Evolutionary conservation across 768 basidiomycete species (phyloP).

Genomic region (Royoungia palumana): DNA sequence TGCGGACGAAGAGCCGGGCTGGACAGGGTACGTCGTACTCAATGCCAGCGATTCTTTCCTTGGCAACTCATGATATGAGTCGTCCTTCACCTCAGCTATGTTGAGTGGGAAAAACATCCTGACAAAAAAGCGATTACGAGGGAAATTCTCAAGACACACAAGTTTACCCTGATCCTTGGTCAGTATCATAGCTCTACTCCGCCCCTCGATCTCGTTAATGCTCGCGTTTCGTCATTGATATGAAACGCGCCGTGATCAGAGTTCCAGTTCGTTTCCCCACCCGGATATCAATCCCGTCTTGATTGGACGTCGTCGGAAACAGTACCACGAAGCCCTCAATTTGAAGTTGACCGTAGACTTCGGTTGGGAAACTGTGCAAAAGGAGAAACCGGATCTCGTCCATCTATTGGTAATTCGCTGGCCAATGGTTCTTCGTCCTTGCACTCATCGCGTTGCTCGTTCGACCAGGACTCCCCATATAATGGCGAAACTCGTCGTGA

Average conservation of each 20-base stretch:
- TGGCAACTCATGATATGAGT: background rate
- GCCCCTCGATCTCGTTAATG: too few species aligned
- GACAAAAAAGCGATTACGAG: constrained; percentile 11
- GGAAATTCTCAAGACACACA: constrained; percentile 8
- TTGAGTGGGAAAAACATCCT: constrained; percentile 14
- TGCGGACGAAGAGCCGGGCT: constrained; percentile 14
- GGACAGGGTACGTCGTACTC: constrained; percentile 9
- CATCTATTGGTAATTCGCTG: constrained; percentile 37
- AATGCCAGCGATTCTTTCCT: too few species aligned
- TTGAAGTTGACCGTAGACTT: constrained; percentile 43
- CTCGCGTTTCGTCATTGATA: too few species aligned
- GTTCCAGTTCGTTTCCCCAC: constrained; percentile 46
- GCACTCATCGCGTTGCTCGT: too few species aligned
- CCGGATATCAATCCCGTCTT: constrained; percentile 50
- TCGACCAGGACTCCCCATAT: constrained; percentile 45
- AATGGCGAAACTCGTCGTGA: constrained; percentile 50
- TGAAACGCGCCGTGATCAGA: constrained; percentile 26
- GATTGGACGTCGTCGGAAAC: constrained; percentile 49
- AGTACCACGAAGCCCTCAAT: constrained; percentile 50
- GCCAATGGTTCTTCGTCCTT: too few species aligned
- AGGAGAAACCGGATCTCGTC: constrained; percentile 49
- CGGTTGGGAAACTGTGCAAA: constrained; percentile 50
- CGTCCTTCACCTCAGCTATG: constrained; percentile 1
- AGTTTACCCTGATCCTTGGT: constrained; percentile 13
- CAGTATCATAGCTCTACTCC: background rate